Conservation (phyloP, 1,139 yeast genomes). For the Candida albicans region DNA sequence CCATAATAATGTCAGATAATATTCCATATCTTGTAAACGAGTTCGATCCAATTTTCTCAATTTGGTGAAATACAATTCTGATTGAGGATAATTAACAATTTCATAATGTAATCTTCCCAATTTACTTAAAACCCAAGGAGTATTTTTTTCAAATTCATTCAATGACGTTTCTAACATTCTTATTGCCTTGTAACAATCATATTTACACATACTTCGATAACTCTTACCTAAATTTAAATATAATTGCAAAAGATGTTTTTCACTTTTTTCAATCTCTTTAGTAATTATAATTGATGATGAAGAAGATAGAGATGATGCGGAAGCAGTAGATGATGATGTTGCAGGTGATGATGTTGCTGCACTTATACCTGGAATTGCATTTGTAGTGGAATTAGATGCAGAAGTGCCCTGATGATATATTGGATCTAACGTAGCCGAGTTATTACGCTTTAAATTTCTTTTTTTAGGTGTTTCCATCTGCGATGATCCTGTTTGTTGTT, state of each 20-base stretch:
- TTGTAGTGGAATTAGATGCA: slow-evolving; percentile 5
- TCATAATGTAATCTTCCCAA: slow-evolving; percentile 85
- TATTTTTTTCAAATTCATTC: slow-evolving; percentile 61
- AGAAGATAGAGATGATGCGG: slow-evolving; percentile 6
- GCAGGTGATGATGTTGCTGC: slow-evolving; percentile 6
- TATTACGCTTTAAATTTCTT: slow-evolving; percentile 29
- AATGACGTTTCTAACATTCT: slow-evolving; percentile 57
- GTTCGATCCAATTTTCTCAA: slow-evolving; percentile 73
- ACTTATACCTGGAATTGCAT: slow-evolving; percentile 2
- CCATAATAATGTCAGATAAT: slow-evolving; percentile 89
- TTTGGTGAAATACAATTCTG: slow-evolving; percentile 61
- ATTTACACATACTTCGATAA: slow-evolving; percentile 61
- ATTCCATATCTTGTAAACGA: slow-evolving; percentile 87
- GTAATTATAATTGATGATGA: slow-evolving; percentile 15
- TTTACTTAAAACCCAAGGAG: slow-evolving; percentile 86
- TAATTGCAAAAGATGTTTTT: slow-evolving; percentile 47
- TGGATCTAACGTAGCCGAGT: slow-evolving; percentile 20
- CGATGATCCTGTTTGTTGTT: slow-evolving; percentile 1
- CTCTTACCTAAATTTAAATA: slow-evolving; percentile 67
- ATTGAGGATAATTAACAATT: slow-evolving; percentile 78
- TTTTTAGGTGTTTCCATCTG: slow-evolving; percentile 13
- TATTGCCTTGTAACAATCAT: slow-evolving; percentile 81
- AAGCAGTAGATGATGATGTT: slow-evolving; percentile 5
- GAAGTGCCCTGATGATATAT: slow-evolving; percentile 8
- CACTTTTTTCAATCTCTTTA: slow-evolving; percentile 42